Conservation (phyloP, 2,329 filamentous ascomycete species). For the Dactylonectria estremocensis region DNA sequence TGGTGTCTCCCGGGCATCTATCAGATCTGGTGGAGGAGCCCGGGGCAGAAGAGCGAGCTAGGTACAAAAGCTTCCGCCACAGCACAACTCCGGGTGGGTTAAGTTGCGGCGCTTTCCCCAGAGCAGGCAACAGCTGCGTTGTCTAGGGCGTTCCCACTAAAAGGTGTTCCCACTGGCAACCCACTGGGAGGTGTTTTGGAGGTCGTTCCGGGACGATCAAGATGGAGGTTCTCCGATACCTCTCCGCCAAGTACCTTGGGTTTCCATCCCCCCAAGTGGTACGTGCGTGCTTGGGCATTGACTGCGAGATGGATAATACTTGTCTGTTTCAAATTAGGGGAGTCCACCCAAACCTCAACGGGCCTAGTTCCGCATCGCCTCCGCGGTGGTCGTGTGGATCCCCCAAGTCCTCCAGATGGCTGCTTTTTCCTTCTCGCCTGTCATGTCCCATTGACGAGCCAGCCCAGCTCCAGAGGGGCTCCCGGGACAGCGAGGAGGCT, state of each 20-base stretch:
- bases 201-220: background rate
- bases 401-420: slow-evolving; percentile 7
- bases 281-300: slow-evolving; percentile 33
- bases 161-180: slow-evolving; percentile 8
- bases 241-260: slow-evolving; percentile 20
- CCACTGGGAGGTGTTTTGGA: too few species aligned
- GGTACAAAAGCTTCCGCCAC: slow-evolving; percentile 7
- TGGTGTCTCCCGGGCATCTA: background rate
- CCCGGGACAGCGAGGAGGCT: too few species aligned
- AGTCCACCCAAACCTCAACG: slow-evolving; percentile 36
- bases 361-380: slow-evolving; percentile 35
- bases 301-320: slow-evolving; percentile 29
- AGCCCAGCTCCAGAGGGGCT: background rate
- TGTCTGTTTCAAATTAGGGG: slow-evolving; percentile 50
- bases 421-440: slow-evolving; percentile 21
- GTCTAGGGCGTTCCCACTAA: background rate
- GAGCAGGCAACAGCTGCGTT: background rate
- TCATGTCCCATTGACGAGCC: slow-evolving; percentile 26
- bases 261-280: slow-evolving; percentile 14
- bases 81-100: background rate
- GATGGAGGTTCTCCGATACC: slow-evolving; percentile 6
- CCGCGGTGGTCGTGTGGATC: slow-evolving; percentile 35
- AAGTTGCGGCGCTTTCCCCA: background rate
- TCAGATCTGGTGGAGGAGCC: background rate
- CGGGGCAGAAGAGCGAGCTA: background rate